Conservation (phyloP, 1,139 yeast genomes). For the Arxiozyma heterogenica region DNA sequence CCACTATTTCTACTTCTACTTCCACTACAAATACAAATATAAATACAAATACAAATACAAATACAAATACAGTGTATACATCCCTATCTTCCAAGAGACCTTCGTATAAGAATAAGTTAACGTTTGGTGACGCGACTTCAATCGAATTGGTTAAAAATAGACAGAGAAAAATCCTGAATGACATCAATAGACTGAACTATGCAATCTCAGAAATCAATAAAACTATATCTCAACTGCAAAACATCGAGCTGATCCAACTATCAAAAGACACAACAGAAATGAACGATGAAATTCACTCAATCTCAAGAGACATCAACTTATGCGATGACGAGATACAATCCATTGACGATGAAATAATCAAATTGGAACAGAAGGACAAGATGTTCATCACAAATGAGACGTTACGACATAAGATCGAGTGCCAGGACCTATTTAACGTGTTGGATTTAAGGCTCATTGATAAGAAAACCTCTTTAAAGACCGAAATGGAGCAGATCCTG, state of each 20-base stretch:
- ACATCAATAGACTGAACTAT: slow-evolving; percentile 17
- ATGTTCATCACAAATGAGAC: slow-evolving; percentile 2
- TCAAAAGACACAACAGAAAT: slow-evolving; percentile 9
- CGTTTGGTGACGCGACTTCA: slow-evolving; percentile 11
- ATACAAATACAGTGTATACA: neutral
- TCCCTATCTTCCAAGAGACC: neutral
- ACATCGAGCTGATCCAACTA: slow-evolving; percentile 14
- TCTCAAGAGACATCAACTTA: neutral
- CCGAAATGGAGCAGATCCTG: slow-evolving; percentile 12
- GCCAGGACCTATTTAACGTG: slow-evolving; percentile 1
- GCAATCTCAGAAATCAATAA: slow-evolving; percentile 23
- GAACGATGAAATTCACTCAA: neutral
- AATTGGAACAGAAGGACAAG: slow-evolving; percentile 5
- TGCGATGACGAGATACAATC: neutral
- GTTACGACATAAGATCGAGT: neutral
- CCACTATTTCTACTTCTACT: neutral
- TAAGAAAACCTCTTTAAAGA: slow-evolving; percentile 7
- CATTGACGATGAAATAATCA: neutral
- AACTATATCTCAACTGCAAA: slow-evolving; percentile 14
- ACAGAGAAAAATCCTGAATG: slow-evolving; percentile 23
- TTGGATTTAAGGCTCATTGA: neutral
- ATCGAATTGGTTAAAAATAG: slow-evolving; percentile 13
- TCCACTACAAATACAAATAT: neutral
- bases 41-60: neutral
- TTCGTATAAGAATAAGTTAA: slow-evolving; percentile 1